These are phyloP conservation scores for Annona squamosa DNA, from an alignment of 164 flowering plant species.

Conservation along the genomic window DNA sequence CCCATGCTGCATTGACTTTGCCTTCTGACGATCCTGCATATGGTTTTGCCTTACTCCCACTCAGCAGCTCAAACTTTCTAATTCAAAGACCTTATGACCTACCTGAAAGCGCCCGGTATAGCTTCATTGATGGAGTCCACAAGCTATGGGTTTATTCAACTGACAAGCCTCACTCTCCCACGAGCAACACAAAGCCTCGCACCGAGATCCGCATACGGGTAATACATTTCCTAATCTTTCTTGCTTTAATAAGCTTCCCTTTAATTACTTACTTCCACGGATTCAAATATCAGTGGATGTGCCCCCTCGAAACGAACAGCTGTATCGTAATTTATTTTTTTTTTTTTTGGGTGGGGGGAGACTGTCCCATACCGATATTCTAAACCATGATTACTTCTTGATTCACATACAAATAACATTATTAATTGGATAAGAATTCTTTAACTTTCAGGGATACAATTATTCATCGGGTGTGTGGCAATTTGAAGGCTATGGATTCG, in stretches of 20 bases:
- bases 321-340: no score
- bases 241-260: no score
- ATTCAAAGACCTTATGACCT: slow-evolving; percentile 20
- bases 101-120: slow-evolving; percentile 7
- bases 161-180: slow-evolving; percentile 22
- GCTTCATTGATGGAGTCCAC: slow-evolving; percentile 25
- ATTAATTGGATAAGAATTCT: neutral
- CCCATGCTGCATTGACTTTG: neutral
- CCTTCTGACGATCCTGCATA: neutral
- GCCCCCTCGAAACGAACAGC: no score
- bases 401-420: no score
- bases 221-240: neutral
- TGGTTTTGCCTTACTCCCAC: slow-evolving; percentile 9
- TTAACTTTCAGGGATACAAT: slow-evolving; percentile 21
- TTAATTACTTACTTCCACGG: no score
- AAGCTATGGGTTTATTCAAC: slow-evolving; percentile 27
- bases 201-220: slow-evolving; percentile 20
- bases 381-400: no score
- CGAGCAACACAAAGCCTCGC: slow-evolving; percentile 24
- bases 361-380: no score
- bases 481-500: slow-evolving; percentile 21
- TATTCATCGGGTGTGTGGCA: slow-evolving; percentile 35
- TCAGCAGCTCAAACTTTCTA: slow-evolving; percentile 11
- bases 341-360: no score
- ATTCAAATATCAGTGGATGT: no score